These are phyloP conservation scores for Phanerochaete carnosa DNA, from an alignment of 768 basidiomycete genomes.

Conservation along the genomic window DNA sequence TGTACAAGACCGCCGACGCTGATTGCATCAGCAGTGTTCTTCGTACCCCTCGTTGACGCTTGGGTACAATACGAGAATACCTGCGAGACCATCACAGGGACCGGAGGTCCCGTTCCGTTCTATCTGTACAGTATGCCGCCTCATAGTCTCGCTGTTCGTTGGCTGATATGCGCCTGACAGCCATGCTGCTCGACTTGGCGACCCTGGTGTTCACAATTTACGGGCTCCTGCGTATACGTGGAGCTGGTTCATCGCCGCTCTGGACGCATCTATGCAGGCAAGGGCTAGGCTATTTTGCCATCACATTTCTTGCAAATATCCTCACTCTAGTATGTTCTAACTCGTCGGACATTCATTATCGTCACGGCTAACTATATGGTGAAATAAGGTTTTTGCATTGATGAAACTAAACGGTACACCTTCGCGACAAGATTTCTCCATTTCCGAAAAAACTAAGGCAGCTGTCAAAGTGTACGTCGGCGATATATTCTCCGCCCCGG, in stretches of 20 bases:
- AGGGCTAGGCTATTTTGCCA: neutral
- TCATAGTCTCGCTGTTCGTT: too few species aligned
- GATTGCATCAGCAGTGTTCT: neutral
- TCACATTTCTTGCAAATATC: neutral
- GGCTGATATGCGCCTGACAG: neutral
- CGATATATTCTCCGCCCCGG: neutral
- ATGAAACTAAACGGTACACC: neutral
- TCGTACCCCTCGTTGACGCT: neutral
- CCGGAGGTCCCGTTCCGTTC: neutral
- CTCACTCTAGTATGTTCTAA: neutral
- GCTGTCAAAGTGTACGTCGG: neutral
- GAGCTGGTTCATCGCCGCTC: neutral
- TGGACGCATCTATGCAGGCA: neutral
- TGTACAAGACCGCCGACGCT: neutral
- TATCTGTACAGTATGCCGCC: conserved; percentile 7
- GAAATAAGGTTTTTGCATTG: neutral
- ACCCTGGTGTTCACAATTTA: conserved; percentile 1
- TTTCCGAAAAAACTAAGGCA: neutral
- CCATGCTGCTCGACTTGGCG: conserved; percentile 1
- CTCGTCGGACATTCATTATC: neutral
- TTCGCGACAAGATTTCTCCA: neutral
- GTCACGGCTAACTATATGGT: neutral
- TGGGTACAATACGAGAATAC: neutral
- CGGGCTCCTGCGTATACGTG: neutral
- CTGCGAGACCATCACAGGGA: neutral